These are phyloP conservation scores for Paxillus rubicundulus DNA, from an alignment of 768 basidiomycete species.

Conservation along the genomic window DNA sequence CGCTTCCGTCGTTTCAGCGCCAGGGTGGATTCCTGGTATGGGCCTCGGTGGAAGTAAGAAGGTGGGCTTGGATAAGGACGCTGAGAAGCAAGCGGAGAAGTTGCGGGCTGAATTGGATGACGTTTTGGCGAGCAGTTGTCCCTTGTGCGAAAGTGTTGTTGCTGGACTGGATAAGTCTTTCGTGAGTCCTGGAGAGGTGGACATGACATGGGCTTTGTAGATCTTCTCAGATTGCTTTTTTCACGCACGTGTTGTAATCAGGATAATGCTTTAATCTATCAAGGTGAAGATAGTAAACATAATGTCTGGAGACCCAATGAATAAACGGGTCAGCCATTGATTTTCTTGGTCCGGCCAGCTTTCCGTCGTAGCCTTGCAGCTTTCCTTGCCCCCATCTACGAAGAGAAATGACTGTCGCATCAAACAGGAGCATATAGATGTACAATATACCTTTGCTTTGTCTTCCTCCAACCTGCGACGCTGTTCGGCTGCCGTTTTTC, in stretches of 20 bases:
- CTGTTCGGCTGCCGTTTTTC: slow-evolving; percentile 73
- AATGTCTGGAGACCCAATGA: not conserved
- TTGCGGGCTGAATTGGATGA: slow-evolving; percentile 86
- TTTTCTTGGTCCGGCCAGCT: slow-evolving; percentile 76
- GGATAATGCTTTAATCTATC: slow-evolving; percentile 10
- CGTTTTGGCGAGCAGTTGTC: slow-evolving; percentile 84
- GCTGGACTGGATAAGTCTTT: slow-evolving; percentile 86
- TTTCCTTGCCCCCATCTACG: slow-evolving; percentile 78
- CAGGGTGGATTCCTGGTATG: slow-evolving; percentile 75
- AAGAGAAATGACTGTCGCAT: slow-evolving; percentile 2
- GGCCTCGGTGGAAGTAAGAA: slow-evolving; percentile 46
- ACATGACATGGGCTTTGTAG: slow-evolving; percentile 74
- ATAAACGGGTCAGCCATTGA: slow-evolving; percentile 57
- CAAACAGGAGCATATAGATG: not conserved
- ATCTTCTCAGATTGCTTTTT: not conserved
- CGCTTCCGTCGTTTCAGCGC: slow-evolving; percentile 76
- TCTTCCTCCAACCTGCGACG: slow-evolving; percentile 51
- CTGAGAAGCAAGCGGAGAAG: slow-evolving; percentile 64
- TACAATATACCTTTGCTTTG: slow-evolving; percentile 23
- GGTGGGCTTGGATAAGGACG: slow-evolving; percentile 43
- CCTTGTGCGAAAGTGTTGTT: slow-evolving; percentile 89
- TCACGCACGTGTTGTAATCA: slow-evolving; percentile 1
- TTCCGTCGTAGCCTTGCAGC: slow-evolving; percentile 69
- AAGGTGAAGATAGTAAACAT: not conserved
- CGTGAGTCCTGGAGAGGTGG: slow-evolving; percentile 71